phyloP scores from a whole-genome alignment of 768 basidiomycete species.

The Imleria badia region DNA sequence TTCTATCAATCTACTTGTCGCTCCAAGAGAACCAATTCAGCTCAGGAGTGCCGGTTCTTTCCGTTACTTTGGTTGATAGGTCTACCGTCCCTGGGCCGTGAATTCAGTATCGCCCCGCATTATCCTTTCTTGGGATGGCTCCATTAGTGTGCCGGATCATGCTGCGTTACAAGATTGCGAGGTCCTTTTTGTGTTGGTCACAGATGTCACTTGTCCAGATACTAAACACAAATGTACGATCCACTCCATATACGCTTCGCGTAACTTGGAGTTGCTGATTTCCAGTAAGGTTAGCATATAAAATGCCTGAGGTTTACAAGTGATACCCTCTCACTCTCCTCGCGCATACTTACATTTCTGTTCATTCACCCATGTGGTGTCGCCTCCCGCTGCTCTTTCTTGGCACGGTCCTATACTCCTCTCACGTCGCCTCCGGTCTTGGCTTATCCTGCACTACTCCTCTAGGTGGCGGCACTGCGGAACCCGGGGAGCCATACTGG shows the following conservation, averaged over 20 bases:
- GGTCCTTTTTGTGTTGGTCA: too few species aligned
- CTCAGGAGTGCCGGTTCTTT: too few species aligned
- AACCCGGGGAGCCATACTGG: conserved; percentile 60
- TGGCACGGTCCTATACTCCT: background rate
- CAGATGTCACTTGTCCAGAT: too few species aligned
- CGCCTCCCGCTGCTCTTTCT: background rate
- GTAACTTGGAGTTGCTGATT: background rate
- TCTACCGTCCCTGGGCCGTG: too few species aligned
- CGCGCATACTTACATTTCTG: background rate
- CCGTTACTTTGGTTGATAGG: too few species aligned
- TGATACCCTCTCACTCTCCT: background rate
- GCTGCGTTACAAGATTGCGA: too few species aligned
- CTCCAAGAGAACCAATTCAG: background rate
- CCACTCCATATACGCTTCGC: background rate
- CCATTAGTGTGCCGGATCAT: too few species aligned
- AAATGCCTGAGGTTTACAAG: background rate
- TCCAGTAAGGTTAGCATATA: background rate
- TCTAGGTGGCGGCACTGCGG: conserved; percentile 41
- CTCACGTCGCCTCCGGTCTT: conserved; percentile 23
- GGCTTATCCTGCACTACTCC: conserved; percentile 35
- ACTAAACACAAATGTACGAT: too few species aligned
- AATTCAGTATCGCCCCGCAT: too few species aligned
- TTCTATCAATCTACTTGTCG: background rate
- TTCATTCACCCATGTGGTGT: conserved; percentile 1
- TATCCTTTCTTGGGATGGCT: too few species aligned